Evolutionary conservation across 257 asterid species (phyloP).

Genomic region (Solanum lycopersicoides): DNA sequence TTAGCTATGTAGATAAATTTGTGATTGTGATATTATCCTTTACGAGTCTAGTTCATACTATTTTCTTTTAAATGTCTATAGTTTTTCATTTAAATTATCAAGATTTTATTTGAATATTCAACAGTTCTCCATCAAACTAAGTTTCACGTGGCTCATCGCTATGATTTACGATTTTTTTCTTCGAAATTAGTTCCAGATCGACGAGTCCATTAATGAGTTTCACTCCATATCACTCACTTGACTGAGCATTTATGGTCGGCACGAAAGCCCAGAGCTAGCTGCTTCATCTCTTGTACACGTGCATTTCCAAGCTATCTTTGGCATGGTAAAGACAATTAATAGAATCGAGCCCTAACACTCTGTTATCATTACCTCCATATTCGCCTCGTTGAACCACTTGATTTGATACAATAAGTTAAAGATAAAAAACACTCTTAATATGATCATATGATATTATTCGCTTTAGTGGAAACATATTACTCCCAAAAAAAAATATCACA

Average conservation of each 20-base stretch:
- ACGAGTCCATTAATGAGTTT: background rate
- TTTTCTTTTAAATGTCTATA: accelerated
- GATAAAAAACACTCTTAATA: background rate
- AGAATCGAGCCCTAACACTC: background rate
- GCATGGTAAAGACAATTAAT: background rate
- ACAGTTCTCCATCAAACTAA: background rate
- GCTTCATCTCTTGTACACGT: no score
- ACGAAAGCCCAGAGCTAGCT: background rate
- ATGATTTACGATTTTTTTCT: background rate
- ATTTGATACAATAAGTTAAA: background rate
- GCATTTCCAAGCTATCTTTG: no score
- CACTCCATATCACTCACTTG: background rate
- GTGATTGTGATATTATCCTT: background rate
- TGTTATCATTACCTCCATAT: background rate
- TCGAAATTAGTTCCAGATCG: accelerated
- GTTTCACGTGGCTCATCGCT: background rate
- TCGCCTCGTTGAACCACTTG: background rate
- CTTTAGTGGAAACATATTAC: background rate
- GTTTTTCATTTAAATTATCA: background rate
- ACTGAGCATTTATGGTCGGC: background rate
- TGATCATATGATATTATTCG: background rate
- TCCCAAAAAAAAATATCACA: background rate
- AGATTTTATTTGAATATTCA: background rate
- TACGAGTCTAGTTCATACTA: no score
- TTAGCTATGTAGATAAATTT: background rate